Evolutionary conservation across 208 protist genomes (phyloP), one percentile per base, ranked within the genome.

Genomic region (Balamuthia mandrillaris): DNA sequence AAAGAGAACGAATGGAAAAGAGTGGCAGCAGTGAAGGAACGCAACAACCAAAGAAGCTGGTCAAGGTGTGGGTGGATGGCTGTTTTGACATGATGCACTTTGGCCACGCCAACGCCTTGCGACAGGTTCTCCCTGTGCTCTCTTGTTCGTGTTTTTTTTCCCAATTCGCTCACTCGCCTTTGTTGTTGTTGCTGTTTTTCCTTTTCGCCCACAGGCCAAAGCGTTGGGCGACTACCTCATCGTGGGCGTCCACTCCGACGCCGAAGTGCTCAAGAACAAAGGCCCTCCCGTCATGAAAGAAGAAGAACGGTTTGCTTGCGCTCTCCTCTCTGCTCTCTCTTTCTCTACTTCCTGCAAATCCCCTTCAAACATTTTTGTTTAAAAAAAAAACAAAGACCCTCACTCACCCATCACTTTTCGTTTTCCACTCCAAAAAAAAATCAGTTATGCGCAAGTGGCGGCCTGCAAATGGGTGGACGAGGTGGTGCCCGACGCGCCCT

Each of bases 401-500:
- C n/a, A n/a, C n/a, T n/a, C n/a, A n/a, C n/a, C 44, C 7, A 16
- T 5, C 44, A 9, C 7, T 72, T 6, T 33, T 39, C 41, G 2
- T 33, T 39, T 56, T 54, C 12, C 56, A 27, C 10, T 3, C 27
- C 10, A 2, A 6, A 45, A 10, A n/a, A 16, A 52, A 4, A 21
- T 5, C 27, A 77, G 95, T 56, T 94, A 94, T 74, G 84, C 86
- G 65, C 95, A 95, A 16, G 96, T 98, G 31, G 86, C 91, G 56
- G 96, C 96, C 24, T 99, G 97, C 90, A 99, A 99, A 90, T 99
- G 98, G 98, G 97, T 99, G 0, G 94, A 98, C 88, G 96, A 97
- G 88, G 96, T 99, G 4, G 92, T 98, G 35, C 93, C 96, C 81
- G 95, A 96, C 82, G 95, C 94, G 45, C 97, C 97, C 10, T 99